Evolutionary conservation across 805 yeast genomes (phyloP).

Genomic region (Nakazawaea ambrosiae): DNA sequence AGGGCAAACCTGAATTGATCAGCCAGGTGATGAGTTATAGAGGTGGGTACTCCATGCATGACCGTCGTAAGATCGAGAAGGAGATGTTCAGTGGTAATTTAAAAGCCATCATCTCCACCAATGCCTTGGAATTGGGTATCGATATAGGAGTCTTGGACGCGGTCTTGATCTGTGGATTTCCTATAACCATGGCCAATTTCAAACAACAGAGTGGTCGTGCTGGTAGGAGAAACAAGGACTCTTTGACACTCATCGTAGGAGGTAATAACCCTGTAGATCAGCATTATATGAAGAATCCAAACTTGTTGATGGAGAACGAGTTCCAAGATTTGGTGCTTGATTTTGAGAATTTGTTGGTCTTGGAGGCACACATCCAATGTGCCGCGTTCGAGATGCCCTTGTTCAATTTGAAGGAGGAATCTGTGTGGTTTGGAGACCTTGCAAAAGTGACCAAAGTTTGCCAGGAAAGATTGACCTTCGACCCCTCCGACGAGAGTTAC

Average conservation of each 20-base stretch:
- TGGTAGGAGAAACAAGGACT: constrained; percentile 81
- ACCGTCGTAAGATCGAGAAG: constrained; percentile 79
- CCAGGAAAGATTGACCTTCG: constrained; percentile 31
- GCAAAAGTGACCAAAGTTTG: constrained; percentile 28
- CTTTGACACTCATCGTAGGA: constrained; percentile 79
- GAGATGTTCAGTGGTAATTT: constrained; percentile 87
- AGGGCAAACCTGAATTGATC: constrained; percentile 36
- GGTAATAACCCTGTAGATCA: constrained; percentile 83
- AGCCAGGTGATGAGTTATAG: constrained; percentile 86
- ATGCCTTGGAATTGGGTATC: constrained; percentile 92
- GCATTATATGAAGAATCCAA: constrained; percentile 67
- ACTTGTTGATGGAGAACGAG: constrained; percentile 43
- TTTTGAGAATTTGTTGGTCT: constrained; percentile 51
- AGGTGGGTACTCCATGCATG: constrained; percentile 88
- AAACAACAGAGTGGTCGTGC: constrained; percentile 98
- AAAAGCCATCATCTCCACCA: constrained; percentile 86
- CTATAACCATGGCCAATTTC: constrained; percentile 76
- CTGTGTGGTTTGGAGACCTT: constrained; percentile 45
- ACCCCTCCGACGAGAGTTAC: constrained; percentile 36
- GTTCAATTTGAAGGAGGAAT: constrained; percentile 40
- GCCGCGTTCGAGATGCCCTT: constrained; percentile 87
- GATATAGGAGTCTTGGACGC: constrained; percentile 93
- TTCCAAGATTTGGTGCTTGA: constrained; percentile 56
- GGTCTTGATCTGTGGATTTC: constrained; percentile 89
- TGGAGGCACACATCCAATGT: constrained; percentile 87